phyloP scores from a whole-genome alignment of 2,329 filamentous ascomycete species.

The Sphaerostilbella broomeana region DNA sequence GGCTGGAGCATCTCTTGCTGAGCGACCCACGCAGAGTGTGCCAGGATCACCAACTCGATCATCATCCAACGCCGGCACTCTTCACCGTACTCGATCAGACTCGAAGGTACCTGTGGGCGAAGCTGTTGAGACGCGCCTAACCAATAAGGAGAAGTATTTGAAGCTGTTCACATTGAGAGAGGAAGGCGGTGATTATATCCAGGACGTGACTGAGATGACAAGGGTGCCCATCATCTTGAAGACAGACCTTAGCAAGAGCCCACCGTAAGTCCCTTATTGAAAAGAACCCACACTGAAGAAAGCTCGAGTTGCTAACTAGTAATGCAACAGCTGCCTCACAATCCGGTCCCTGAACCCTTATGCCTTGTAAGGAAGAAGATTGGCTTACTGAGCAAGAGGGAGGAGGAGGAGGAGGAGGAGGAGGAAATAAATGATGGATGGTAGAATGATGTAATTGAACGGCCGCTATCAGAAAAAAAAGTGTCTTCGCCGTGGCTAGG shows the following conservation, averaged over 20 bases:
- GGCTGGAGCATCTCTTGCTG: conserved; percentile 80
- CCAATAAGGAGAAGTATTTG: conserved; percentile 94
- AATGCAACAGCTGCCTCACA: conserved; percentile 60
- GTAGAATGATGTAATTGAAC: conserved; percentile 11
- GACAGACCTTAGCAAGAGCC: conserved; percentile 97
- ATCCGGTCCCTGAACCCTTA: conserved; percentile 78
- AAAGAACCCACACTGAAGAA: not conserved
- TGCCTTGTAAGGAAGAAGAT: conserved; percentile 41
- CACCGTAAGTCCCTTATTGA: conserved; percentile 70
- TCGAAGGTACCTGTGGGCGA: conserved; percentile 78
- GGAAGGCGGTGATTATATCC: conserved; percentile 91
- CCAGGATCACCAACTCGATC: conserved; percentile 83
- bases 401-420: not conserved
- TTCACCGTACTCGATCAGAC: conserved; percentile 87
- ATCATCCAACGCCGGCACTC: conserved; percentile 56
- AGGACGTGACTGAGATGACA: conserved; percentile 97
- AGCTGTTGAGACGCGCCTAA: conserved; percentile 70
- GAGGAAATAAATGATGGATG: conserved; percentile 2
- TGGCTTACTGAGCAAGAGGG: not conserved
- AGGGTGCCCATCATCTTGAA: conserved; percentile 96
- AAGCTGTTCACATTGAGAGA: conserved; percentile 85
- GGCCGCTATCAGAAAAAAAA: no score
- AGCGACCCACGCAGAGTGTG: conserved; percentile 91
- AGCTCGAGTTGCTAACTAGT: conserved; percentile 18
- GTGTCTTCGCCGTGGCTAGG: no score